Base-by-base conservation (phyloP, 768 basidiomycete genomes). In the Rhizopogon salebrosus region DNA sequence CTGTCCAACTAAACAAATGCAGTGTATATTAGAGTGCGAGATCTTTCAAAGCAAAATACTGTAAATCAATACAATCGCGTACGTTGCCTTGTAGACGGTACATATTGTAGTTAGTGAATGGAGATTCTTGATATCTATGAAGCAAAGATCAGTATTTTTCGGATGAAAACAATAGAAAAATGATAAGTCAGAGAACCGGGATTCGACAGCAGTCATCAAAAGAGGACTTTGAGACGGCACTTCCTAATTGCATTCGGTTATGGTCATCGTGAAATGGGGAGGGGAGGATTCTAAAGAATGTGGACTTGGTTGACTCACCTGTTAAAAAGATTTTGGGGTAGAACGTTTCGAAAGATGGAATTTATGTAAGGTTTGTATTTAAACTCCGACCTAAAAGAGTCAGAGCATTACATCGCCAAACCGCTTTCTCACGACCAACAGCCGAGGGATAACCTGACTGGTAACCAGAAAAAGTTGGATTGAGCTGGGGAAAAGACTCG, bases 241-340 rank as follows among this genome's bases (percentile, higher is more conserved):
- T 68, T 68, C 67, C 67, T 68, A 68, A 66, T 66, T 60, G 66
- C 60, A 58, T 64, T 64, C 67, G 67, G 67, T 65, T 57, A 57
- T 59, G 62, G 41, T 68, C 67, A 68, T 68, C 67, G 26, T 54
- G 29, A 26, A 46, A 24, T 31, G 22, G 18, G 22, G 48, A 46
- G 13, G 31, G 35, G 20, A 0, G 11, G n/a, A 52, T 10, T 6
- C 18, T 41, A 37, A 26, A 24, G n/a, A 13, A 7, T 31, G 14
- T 38, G 11, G 22, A 38, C 26, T 6, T 11, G 8, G n/a, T 20
- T 20, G 6, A 43, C 66, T 66, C 54, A 68, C 66, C 63, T 49
- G 31, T 11, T 34, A 13, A 4, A 34, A 4, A 4, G 31, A 4
- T 31, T 34, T 10, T 31, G 31, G 13, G 16, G 8, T 9, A 6